phyloP scores from a whole-genome alignment of 2,329 filamentous ascomycete genomes.

The Penicillium olsonii region DNA sequence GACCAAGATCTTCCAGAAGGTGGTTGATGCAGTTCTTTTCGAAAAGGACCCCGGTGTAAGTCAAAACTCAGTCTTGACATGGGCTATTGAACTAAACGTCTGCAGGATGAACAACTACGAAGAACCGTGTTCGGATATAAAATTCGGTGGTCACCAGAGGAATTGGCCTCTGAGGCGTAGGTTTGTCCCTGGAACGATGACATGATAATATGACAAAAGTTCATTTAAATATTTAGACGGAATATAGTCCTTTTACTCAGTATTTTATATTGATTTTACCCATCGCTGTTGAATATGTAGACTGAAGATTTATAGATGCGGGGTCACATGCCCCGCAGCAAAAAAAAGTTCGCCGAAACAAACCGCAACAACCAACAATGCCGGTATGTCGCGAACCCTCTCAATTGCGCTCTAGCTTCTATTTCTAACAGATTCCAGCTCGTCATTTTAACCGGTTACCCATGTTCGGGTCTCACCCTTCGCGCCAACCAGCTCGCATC shows the following conservation, averaged over 20 bases:
- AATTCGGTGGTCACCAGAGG: slow-evolving; percentile 61
- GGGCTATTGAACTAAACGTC: slow-evolving; percentile 13
- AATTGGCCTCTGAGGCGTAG: slow-evolving; percentile 18
- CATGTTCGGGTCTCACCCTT: slow-evolving; percentile 64
- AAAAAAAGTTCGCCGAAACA: slow-evolving; percentile 21
- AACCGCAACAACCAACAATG: slow-evolving; percentile 25
- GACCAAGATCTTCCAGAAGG: slow-evolving; percentile 76
- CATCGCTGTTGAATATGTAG: background rate
- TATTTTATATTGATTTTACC: background rate
- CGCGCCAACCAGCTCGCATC: slow-evolving; percentile 59
- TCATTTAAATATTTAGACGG: slow-evolving; percentile 1
- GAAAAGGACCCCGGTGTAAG: slow-evolving; percentile 77
- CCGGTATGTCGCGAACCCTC: slow-evolving; percentile 20
- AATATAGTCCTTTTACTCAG: background rate
- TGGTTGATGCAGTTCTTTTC: slow-evolving; percentile 85
- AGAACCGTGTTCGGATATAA: slow-evolving; percentile 81
- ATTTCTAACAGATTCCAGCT: slow-evolving; percentile 45
- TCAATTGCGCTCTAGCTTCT: background rate
- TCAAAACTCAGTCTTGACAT: slow-evolving; percentile 13
- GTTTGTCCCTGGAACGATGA: slow-evolving; percentile 13
- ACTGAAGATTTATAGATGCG: background rate
- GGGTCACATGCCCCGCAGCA: slow-evolving; percentile 25
- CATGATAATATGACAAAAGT: slow-evolving; percentile 14
- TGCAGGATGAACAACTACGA: slow-evolving; percentile 71
- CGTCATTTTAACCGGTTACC: slow-evolving; percentile 63